A percentile compares a stretch with the other conserved stretches of the same genome.
Evolutionary conservation across 495 filamentous ascomycete species (phyloP).

Genomic region (Polyplosphaeria fusca): DNA sequence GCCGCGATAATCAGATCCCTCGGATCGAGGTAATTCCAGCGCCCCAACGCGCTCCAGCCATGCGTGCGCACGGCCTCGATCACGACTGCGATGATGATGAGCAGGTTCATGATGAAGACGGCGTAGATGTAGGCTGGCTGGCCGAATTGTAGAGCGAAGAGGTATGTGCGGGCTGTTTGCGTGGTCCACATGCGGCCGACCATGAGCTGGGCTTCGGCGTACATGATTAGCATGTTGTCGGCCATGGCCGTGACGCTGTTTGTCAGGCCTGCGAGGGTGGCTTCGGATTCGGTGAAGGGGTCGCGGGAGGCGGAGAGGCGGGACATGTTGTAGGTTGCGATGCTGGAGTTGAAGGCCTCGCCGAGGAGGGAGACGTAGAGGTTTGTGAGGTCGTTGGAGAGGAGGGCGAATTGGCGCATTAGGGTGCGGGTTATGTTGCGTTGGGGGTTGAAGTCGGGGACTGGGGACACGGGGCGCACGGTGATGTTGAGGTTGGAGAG

Average conservation of each 20-base stretch:
- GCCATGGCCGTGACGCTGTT: slow-evolving; percentile 38
- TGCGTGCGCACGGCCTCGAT: slow-evolving; percentile 16
- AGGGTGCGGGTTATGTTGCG: slow-evolving; percentile 35
- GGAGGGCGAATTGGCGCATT: slow-evolving; percentile 36
- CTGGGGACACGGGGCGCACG: slow-evolving; percentile 13
- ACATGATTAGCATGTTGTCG: slow-evolving; percentile 41
- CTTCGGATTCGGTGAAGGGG: slow-evolving; percentile 23
- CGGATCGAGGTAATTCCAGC: slow-evolving; percentile 29
- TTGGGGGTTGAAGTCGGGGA: slow-evolving; percentile 36
- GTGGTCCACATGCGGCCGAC: slow-evolving; percentile 24
- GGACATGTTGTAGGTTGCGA: slow-evolving; percentile 31
- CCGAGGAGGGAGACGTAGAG: slow-evolving; percentile 39
- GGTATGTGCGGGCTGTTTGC: slow-evolving; percentile 13
- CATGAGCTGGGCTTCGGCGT: slow-evolving; percentile 40
- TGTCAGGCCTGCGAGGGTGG: slow-evolving; percentile 37
- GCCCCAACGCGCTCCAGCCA: slow-evolving; percentile 15
- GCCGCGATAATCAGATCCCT: slow-evolving; percentile 22
- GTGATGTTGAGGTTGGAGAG: slow-evolving; percentile 36
- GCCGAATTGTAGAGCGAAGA: slow-evolving; percentile 35
- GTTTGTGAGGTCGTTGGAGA: slow-evolving; percentile 38
- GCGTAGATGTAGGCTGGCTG: slow-evolving; percentile 37
- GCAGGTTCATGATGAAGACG: slow-evolving; percentile 27
- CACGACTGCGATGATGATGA: slow-evolving; percentile 14
- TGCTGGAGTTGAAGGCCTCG: slow-evolving; percentile 39
- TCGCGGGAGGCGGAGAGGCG: background rate